A percentile compares a stretch with the other conserved stretches of the same genome.
These are phyloP conservation scores for Gossypium longicalyx DNA, from an alignment of 345 rosid genomes.

Conservation along the genomic window DNA sequence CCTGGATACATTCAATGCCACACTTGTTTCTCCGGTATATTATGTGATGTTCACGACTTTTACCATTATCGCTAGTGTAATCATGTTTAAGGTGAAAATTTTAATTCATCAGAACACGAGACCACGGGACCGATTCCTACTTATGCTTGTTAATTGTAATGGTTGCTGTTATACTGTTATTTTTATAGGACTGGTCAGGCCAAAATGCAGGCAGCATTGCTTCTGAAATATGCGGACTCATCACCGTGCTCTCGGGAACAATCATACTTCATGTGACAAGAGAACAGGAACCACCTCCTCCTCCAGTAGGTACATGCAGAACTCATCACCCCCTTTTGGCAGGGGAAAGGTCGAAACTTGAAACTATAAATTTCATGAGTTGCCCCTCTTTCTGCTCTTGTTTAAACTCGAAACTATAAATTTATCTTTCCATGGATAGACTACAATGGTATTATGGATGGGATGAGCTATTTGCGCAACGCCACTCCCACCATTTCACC, in stretches of 20 bases:
- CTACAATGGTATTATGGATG: not conserved
- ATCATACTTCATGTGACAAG: slow-evolving; percentile 74
- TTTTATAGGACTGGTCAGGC: slow-evolving; percentile 81
- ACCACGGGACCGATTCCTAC: not conserved
- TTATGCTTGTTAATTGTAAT: not conserved
- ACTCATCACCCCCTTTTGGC: not conserved
- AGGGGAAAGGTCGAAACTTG: not conserved
- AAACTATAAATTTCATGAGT: not conserved
- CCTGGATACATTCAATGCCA: slow-evolving; percentile 62
- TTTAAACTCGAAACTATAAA: not conserved
- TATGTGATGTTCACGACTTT: slow-evolving; percentile 89
- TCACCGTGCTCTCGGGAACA: slow-evolving; percentile 84
- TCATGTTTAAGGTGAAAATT: slow-evolving; percentile 74
- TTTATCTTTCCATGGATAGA: not conserved
- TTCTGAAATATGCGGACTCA: slow-evolving; percentile 87
- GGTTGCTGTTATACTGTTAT: slow-evolving; percentile 8
- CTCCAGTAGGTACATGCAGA: slow-evolving; percentile 44
- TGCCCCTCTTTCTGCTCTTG: not conserved
- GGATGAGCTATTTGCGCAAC: not conserved
- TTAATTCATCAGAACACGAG: slow-evolving; percentile 11
- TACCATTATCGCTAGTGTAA: slow-evolving; percentile 72
- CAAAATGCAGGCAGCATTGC: slow-evolving; percentile 68
- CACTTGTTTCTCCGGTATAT: not conserved
- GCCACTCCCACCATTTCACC: not conserved
- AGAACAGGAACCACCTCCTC: slow-evolving; percentile 63